These are phyloP conservation scores for Rhizopogon salebrosus DNA, from an alignment of 768 basidiomycete genomes.

Conservation along the genomic window DNA sequence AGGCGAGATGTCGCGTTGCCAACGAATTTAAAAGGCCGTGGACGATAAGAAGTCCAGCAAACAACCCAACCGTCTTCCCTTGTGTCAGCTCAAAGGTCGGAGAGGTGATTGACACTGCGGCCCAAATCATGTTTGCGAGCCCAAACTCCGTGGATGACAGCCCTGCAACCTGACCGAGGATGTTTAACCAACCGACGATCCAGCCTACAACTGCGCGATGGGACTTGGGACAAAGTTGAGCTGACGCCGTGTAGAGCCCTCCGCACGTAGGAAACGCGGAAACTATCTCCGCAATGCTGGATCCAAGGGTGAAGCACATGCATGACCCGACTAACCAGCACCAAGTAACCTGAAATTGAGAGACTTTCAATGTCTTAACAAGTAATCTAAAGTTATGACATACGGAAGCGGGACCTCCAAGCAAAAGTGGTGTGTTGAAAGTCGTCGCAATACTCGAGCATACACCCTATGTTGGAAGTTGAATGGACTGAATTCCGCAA, in stretches of 20 bases:
- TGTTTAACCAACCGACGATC: slow-evolving; percentile 82
- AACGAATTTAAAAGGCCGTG: slow-evolving; percentile 71
- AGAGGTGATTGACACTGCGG: slow-evolving; percentile 42
- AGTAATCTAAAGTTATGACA: slow-evolving; percentile 12
- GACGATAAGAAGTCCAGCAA: slow-evolving; percentile 66
- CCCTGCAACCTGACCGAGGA: slow-evolving; percentile 81
- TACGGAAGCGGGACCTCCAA: slow-evolving; percentile 68
- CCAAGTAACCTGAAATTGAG: slow-evolving; percentile 47
- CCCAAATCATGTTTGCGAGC: slow-evolving; percentile 72
- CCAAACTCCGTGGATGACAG: slow-evolving; percentile 86
- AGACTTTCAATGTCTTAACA: background rate
- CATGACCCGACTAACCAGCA: slow-evolving; percentile 69
- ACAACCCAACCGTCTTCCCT: slow-evolving; percentile 77
- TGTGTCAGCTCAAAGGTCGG: slow-evolving; percentile 13
- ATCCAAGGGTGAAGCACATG: slow-evolving; percentile 72
- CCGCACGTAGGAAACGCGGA: slow-evolving; percentile 74
- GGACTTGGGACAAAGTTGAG: slow-evolving; percentile 56
- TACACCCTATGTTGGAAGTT: slow-evolving; percentile 40
- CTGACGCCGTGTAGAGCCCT: slow-evolving; percentile 76
- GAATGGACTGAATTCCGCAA: background rate
- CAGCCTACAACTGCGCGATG: slow-evolving; percentile 69
- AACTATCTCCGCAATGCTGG: slow-evolving; percentile 73
- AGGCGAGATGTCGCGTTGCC: slow-evolving; percentile 70
- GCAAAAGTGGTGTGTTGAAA: slow-evolving; percentile 66
- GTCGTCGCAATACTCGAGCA: slow-evolving; percentile 76